These are phyloP conservation scores for Hibiscus tridactylites DNA, from an alignment of 345 rosid species.

Conservation along the genomic window DNA sequence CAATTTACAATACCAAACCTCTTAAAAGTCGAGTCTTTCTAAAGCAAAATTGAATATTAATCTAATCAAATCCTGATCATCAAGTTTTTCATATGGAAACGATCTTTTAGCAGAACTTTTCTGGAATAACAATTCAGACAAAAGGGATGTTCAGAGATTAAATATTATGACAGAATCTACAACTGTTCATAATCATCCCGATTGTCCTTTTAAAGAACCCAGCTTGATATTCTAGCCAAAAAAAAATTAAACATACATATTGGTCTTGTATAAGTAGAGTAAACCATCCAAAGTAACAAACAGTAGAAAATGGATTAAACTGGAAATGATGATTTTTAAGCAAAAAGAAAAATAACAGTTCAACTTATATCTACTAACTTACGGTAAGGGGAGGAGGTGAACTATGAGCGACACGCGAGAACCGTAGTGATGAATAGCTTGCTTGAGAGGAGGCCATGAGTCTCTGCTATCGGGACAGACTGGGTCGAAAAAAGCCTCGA, in stretches of 20 bases:
- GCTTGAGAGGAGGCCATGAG: conserved; percentile 74
- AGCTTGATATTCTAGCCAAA: not conserved
- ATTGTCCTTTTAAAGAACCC: not conserved
- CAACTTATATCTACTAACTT: too few species aligned
- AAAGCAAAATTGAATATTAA: not conserved
- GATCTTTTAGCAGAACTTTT: not conserved
- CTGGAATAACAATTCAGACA: not conserved
- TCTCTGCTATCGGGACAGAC: conserved; percentile 87
- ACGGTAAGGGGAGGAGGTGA: conserved; percentile 86
- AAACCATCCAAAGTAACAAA: not conserved
- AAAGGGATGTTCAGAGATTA: not conserved
- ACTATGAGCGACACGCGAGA: conserved; percentile 44
- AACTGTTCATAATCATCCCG: not conserved
- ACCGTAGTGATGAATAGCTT: conserved; percentile 54
- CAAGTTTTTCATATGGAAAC: not conserved
- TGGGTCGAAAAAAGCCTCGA: conserved; percentile 89
- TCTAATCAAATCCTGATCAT: not conserved
- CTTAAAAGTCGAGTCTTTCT: not conserved
- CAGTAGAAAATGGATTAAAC: not conserved
- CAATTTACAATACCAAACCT: conserved; percentile 12
- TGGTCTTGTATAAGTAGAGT: not conserved
- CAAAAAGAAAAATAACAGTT: too few species aligned
- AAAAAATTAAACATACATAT: too few species aligned
- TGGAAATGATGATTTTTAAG: too few species aligned
- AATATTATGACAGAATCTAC: not conserved